Conservation (phyloP, 768 basidiomycete species). For the Rhizopogon vulgaris region DNA sequence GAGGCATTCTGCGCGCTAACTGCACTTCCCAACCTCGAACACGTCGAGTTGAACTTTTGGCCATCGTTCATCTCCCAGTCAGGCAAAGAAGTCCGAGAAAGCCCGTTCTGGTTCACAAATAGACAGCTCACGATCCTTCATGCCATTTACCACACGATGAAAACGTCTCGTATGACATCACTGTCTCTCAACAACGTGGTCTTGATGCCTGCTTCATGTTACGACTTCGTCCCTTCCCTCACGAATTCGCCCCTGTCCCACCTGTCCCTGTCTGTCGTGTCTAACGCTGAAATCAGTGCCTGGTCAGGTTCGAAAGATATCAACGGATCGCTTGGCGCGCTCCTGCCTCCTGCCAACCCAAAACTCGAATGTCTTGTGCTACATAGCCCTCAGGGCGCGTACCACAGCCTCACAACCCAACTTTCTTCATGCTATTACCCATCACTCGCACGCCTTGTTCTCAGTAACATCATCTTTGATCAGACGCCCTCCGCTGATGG, state of each 20-base stretch:
- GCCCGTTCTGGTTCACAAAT: slow-evolving; percentile 26
- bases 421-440: slow-evolving; percentile 18
- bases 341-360: slow-evolving; percentile 16
- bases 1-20: slow-evolving; percentile 19
- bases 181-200: slow-evolving; percentile 19
- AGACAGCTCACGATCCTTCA: slow-evolving; percentile 21
- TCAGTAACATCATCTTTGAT: slow-evolving; percentile 26
- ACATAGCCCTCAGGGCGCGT: slow-evolving; percentile 22
- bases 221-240: slow-evolving; percentile 22
- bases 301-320: slow-evolving; percentile 27
- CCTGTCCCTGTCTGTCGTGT: slow-evolving; percentile 23
- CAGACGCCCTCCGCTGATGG: slow-evolving; percentile 12
- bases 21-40: slow-evolving; percentile 14
- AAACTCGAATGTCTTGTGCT: slow-evolving; percentile 18
- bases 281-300: slow-evolving; percentile 22
- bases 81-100: slow-evolving; percentile 18
- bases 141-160: slow-evolving; percentile 17
- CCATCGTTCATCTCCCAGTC: slow-evolving; percentile 21
- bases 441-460: slow-evolving; percentile 18
- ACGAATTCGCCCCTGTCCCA: slow-evolving; percentile 21
- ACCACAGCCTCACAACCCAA: slow-evolving; percentile 20
- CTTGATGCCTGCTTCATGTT: slow-evolving; percentile 17
- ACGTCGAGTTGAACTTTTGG: slow-evolving; percentile 24
- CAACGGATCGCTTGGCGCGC: slow-evolving; percentile 19
- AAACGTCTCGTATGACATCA: slow-evolving; percentile 14